phyloP scores from a whole-genome alignment of 2,329 filamentous ascomycete species.

The Penicillium italicum region DNA sequence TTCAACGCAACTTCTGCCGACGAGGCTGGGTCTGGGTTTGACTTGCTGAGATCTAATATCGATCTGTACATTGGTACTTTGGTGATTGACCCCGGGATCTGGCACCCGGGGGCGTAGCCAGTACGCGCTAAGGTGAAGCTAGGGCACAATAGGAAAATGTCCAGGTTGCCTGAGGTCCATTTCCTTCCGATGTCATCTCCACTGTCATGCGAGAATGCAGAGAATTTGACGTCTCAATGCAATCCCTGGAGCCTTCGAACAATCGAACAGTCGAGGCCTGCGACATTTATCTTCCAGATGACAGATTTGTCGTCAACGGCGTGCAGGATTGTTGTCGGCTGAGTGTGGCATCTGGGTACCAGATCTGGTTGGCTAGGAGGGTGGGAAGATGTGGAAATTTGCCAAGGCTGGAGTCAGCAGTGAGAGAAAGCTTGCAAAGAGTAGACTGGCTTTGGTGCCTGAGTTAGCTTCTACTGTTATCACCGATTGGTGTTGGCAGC shows the following conservation, averaged over 20 bases:
- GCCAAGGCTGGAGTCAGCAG: background rate
- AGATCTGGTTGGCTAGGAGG: background rate
- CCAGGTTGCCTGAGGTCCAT: background rate
- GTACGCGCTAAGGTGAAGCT: background rate
- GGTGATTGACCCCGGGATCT: conserved; percentile 4
- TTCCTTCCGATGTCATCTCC: conserved; percentile 8
- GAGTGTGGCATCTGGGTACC: background rate
- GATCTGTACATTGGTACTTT: conserved; percentile 14
- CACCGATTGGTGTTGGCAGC: background rate
- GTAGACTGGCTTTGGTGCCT: too few relatives aligned
- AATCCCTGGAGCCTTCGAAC: background rate
- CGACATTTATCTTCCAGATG: background rate
- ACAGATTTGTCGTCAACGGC: background rate
- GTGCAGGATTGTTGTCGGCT: background rate
- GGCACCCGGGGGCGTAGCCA: background rate
- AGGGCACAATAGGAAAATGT: background rate
- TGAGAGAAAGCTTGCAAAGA: background rate
- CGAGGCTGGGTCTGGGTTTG: conserved; percentile 2
- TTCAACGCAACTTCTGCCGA: conserved; percentile 4
- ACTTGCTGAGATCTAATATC: conserved; percentile 13
- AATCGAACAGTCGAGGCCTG: conserved; percentile 4
- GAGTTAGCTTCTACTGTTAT: background rate
- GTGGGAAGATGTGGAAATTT: background rate
- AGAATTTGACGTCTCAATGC: background rate
- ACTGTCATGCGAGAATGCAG: conserved; percentile 6